Base-by-base conservation (phyloP, 768 basidiomycete genomes). In the Hygrocybe punicea region DNA sequence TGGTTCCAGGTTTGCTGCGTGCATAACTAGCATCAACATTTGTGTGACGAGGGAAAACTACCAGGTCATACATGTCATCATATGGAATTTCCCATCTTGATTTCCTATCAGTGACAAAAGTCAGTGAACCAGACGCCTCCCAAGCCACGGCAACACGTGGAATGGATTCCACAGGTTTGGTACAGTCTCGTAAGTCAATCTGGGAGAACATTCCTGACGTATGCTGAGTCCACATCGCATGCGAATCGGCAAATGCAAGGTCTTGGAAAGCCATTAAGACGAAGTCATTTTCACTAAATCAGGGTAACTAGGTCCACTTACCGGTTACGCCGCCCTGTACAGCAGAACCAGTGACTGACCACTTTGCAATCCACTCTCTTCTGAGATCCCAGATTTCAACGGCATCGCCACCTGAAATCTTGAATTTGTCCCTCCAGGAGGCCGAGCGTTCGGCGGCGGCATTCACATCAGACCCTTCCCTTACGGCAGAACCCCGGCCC, bases 381-480 rank as follows among this genome's bases (percentile, higher is more conserved):
- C 91, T 77, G 1, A 89, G 88, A 67, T 94, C 91, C 92, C 92
- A 94, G 21, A 93, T 85, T 63, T 93, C 91, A 29, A 91, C 77
- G 0, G 83, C 73, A 63, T 91, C 86, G 2, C 84, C 81, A 24
- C 66, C 60, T 19, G 61, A 33, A 37, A 67, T 67, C 2, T 62
- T 48, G 29, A 42, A 48, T 16, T 59, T 39, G 14, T 39, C 46
- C 4, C 61, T 23, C 10, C 25, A 37, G 16, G 47, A 36, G 36
- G 53, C 51, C 55, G 34, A 7, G 16, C 19, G 14, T 50, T 17
- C 23, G 10, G 8, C 17, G 7, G 17, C 33, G 11, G 47, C 3
- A 17, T 23, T 47, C 17, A 10, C 14, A 17, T 7, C 16, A 19
- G 8, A 11, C 23, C 35, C 4, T 25, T 24, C 37, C n/a, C 9